Base-by-base conservation (phyloP, 1,139 yeast species). In the Magnusiomyces suaveolens region DNA sequence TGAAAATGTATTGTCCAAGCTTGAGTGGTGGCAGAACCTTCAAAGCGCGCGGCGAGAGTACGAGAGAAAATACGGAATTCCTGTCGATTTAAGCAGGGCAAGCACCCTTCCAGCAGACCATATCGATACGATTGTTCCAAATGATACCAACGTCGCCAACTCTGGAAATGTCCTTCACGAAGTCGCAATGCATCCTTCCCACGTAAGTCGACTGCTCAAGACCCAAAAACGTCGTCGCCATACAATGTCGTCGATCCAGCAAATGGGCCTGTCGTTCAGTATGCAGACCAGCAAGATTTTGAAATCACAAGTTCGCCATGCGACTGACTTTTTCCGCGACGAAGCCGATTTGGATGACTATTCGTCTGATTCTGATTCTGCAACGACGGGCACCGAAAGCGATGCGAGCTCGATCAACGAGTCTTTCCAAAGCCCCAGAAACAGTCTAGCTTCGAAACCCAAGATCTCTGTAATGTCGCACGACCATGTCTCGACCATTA, bases 191-290 rank as follows among this genome's bases (percentile, higher is more conserved):
- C 21, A 36, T 25, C 54, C 54, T 33, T 48, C 53, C 54, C 57
- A 25, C 49, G 52, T 4, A 36, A 32, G 12, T 21, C 29, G 52
- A 21, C 46, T 52, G 26, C 23, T 56, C 29, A 50, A 48, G 23
- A 57, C 51, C 29, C 60, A 46, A n/a, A 18, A 61, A 18, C 60
- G 63, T 38, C 58, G 71, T 46, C 61, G 72, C 18, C 68, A 70
- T 32, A 69, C 74, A 0, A 55, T 71, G 29, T 65, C 71, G 8
- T 62, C 66, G 1, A 56, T 70, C 20, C 92, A 85, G 62, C 81
- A 80, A 57, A 75, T 84, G 63, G 96, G 96, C 0, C 79, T 87
- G 18, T 80, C 90, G 0, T 73, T 87, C 53, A 83, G 84, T 53
- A 84, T 88, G 82, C 84, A 82, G 55, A 79, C 90, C 0, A 79